Evolutionary conservation across 2,329 filamentous ascomycete genomes (phyloP), one percentile per base, ranked within the genome.

Genomic region (Neoscytalidium dimidiatum): DNA sequence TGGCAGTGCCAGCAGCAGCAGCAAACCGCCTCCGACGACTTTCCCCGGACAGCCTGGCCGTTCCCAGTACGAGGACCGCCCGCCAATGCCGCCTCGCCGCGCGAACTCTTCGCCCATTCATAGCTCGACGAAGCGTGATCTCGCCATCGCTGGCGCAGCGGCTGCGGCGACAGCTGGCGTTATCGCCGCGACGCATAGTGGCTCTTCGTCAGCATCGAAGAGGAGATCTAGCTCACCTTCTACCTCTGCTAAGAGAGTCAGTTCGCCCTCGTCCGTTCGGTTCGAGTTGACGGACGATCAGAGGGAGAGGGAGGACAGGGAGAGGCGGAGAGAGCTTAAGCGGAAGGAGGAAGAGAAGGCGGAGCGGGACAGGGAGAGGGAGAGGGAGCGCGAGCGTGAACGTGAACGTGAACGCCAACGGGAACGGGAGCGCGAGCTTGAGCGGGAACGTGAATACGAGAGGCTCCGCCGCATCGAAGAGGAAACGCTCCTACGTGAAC

Each of bases 241-340:
- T 17, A 29, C 38, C 17, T 19, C 44, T 35, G 72, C 11, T 7
- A 64, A 38, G 19, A 74, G 71, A 63, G 51, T 44, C 17, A 69
- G 67, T 31, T 73, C 73, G 23, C 71, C 77, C 17, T 79, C 79
- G 8, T 82, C 80, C 66, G 86, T 88, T 7, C 82, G 84, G 62
- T 88, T 88, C 68, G 81, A 84, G 41, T 71, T 88, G 57, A 87
- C 85, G 0, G 78, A 86, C 52, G 84, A 86, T 70, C 84, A 87
- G 73, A 78, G 76, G 38, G 78, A 82, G 31, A 83, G 82, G 62
- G 84, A 85, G 62, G 71, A 75, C 31, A 75, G 75, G 31, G 75
- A 78, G 57, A 72, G 70, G 19, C 71, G 71, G 5, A 75, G 72
- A 64, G 71, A 78, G 52, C 69, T 78, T 67, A 72, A 46, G 43